Evolutionary conservation across 139 green algal genomes (phyloP), one percentile per base, ranked within the genome.

Genomic region (Chlorella sp.): DNA sequence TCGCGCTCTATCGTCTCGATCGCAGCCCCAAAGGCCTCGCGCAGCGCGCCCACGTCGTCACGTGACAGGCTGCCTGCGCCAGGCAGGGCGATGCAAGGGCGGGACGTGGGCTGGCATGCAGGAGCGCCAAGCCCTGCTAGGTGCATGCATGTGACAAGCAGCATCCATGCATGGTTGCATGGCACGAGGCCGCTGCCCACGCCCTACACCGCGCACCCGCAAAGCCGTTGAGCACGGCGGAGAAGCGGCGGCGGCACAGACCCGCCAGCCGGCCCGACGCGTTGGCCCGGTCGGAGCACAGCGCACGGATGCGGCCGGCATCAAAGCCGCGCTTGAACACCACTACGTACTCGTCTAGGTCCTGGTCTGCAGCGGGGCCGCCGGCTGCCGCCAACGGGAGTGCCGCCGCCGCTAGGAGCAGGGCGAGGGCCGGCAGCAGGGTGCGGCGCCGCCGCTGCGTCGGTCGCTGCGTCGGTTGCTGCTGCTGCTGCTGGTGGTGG

Each of bases 1-100:
- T 85, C 80, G 0, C 67, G 80, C 38, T 85, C 80, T 13, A 85
- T 78, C 36, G 58, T 44, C 34, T 78, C 80, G 24, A 85, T 85
- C 36, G n/a, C 19, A 4, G 22, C 34, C 1, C 40, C 32, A 32
- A 72, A 78, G 36, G 80, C 67, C 48, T 69, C 80, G 0, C 36
- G 67, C 67, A 85, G 68, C 1, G 67, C 68, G 4, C 22, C 46
- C 11, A 85, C 36, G 36, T 85, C 68, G 5, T 54, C 80, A 0
- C 2, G 28, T 0, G 80, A 41, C 48, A 85, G 43, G 14, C 34
- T 34, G 24, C 80, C 80, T 85, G 68, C 48, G 44, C 19, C 28
- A 16, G 34, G 8, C 17, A 0, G 24, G 64, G 64, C 32, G 32
- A 24, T 20, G 64, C 64, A 34, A 22, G 64, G 64, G 22, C 16